Evolutionary conservation across 2,329 filamentous ascomycete species (phyloP).

Genomic region (Penicillium sp.): DNA sequence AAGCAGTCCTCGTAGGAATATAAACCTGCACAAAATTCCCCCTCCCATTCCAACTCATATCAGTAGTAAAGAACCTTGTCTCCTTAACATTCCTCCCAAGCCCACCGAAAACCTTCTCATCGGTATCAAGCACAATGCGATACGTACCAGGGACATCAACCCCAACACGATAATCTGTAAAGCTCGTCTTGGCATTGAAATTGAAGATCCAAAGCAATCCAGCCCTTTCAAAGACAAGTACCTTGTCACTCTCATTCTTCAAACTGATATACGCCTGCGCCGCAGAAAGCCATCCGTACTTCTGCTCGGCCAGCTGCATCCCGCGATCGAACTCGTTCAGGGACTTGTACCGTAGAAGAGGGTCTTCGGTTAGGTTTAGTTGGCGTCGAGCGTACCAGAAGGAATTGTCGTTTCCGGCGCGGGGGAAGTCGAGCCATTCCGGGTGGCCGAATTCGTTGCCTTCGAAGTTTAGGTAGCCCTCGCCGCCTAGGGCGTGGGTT

Average conservation of each 20-base stretch:
- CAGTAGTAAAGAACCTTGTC: slow-evolving; percentile 90
- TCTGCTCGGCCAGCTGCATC: slow-evolving; percentile 85
- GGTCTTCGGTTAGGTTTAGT: slow-evolving; percentile 86
- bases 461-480: slow-evolving; percentile 98
- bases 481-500: slow-evolving; percentile 86
- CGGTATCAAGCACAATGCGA: slow-evolving; percentile 78
- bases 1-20: slow-evolving; percentile 75
- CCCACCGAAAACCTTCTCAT: slow-evolving; percentile 75
- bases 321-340: slow-evolving; percentile 90
- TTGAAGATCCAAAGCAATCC: slow-evolving; percentile 95
- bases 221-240: slow-evolving; percentile 91
- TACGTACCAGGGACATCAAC: slow-evolving; percentile 85
- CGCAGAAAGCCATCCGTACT: slow-evolving; percentile 86
- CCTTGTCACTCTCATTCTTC: slow-evolving; percentile 91
- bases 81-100: slow-evolving; percentile 72
- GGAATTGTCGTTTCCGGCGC: slow-evolving; percentile 86
- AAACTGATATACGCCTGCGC: slow-evolving; percentile 88
- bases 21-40: slow-evolving; percentile 93
- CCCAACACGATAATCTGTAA: slow-evolving; percentile 87
- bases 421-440: slow-evolving; percentile 98
- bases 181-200: slow-evolving; percentile 83
- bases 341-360: slow-evolving; percentile 80
- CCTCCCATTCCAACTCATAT: slow-evolving; percentile 84
- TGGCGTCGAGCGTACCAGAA: slow-evolving; percentile 94
- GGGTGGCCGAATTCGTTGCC: slow-evolving; percentile 98